Conservation (phyloP, 2,329 filamentous ascomycete species). For the Trichophyton mentagrophytes region DNA sequence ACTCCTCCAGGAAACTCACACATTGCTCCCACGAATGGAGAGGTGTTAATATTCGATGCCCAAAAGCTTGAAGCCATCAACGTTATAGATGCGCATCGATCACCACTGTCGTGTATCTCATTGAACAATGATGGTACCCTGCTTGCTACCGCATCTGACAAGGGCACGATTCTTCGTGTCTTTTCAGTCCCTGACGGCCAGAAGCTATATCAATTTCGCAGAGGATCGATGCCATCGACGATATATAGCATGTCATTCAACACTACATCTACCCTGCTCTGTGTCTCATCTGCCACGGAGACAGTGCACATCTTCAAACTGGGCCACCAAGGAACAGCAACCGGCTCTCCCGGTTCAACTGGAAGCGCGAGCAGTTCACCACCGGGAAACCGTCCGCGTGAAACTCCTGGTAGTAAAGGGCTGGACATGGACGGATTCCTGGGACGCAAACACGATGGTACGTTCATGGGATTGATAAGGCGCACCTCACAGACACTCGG, state of each 20-base stretch:
- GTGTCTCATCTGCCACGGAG: slow-evolving; percentile 90
- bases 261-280: slow-evolving; percentile 78
- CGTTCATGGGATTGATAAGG: slow-evolving; percentile 80
- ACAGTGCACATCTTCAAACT: slow-evolving; percentile 95
- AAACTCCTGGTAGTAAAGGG: slow-evolving; percentile 17
- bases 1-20: slow-evolving; percentile 62
- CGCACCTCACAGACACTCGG: slow-evolving; percentile 90
- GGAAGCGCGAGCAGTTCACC: slow-evolving; percentile 16
- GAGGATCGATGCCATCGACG: slow-evolving; percentile 85
- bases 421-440: slow-evolving; percentile 20
- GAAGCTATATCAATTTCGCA: slow-evolving; percentile 90
- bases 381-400: slow-evolving; percentile 23
- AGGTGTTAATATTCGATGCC: slow-evolving; percentile 87
- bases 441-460: slow-evolving; percentile 49
- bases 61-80: slow-evolving; percentile 83
- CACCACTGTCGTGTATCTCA: slow-evolving; percentile 77
- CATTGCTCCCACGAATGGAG: slow-evolving; percentile 72
- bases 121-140: slow-evolving; percentile 87
- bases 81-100: slow-evolving; percentile 87
- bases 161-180: slow-evolving; percentile 91
- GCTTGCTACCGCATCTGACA: slow-evolving; percentile 89
- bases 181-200: slow-evolving; percentile 83
- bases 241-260: slow-evolving; percentile 99
- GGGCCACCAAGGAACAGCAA: slow-evolving; percentile 27
- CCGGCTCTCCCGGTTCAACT: slow-evolving; percentile 16